A percentile compares a stretch with the other conserved stretches of the same genome.
Evolutionary conservation across 2,329 filamentous ascomycete species (phyloP).

Genomic region (Sporothrix dimorphospora): DNA sequence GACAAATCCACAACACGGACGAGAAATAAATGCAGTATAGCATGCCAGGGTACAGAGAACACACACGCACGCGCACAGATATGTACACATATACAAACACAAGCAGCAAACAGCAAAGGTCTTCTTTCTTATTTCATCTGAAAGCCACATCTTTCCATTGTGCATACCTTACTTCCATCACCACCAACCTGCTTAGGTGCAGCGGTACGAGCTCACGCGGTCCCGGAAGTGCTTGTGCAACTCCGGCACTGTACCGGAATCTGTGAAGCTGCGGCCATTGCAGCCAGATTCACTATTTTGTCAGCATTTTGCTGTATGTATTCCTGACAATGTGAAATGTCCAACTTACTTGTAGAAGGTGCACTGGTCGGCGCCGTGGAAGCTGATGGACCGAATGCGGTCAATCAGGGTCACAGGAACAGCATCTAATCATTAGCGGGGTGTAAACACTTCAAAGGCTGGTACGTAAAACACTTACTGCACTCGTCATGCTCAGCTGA

Average conservation of each 20-base stretch:
- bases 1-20: too few species aligned
- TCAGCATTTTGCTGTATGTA: not conserved
- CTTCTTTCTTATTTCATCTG: too few species aligned
- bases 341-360: slow-evolving; percentile 10
- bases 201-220: slow-evolving; percentile 3
- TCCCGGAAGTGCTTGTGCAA: not conserved
- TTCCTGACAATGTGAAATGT: not conserved
- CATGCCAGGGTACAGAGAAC: too few species aligned
- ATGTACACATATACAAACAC: too few species aligned
- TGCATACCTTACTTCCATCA: not conserved
- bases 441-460: not conserved
- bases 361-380: slow-evolving; percentile 17
- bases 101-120: too few species aligned
- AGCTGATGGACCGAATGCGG: slow-evolving; percentile 19
- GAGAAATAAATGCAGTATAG: not conserved
- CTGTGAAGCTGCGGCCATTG: not conserved
- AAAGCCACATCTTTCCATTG: not conserved
- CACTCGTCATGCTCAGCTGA: not conserved
- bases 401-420: not conserved
- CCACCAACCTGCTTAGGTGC: not conserved
- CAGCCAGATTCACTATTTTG: not conserved
- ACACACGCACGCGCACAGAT: too few species aligned
- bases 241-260: not conserved
- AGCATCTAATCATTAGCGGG: not conserved
- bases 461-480: not conserved